Evolutionary conservation across 2,329 filamentous ascomycete species (phyloP).

Genomic region (Xylariaceae sp.): DNA sequence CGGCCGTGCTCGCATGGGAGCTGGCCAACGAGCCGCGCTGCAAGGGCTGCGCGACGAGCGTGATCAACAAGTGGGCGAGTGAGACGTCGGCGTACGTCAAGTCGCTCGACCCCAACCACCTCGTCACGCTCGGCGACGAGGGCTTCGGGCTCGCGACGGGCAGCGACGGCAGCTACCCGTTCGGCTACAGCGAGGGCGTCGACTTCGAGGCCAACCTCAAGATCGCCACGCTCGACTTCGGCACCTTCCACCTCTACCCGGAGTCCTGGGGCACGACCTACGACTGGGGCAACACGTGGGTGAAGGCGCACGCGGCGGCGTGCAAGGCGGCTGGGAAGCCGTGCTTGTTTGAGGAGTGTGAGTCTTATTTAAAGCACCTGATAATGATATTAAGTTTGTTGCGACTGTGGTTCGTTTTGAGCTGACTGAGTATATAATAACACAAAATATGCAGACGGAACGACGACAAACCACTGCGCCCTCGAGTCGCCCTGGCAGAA

Average conservation of each 20-base stretch:
- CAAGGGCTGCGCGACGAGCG: constrained; percentile 47
- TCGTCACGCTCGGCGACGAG: constrained; percentile 60
- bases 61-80: constrained; percentile 55
- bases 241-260: constrained; percentile 36
- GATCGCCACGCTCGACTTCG: constrained; percentile 26
- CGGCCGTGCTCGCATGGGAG: constrained; percentile 50
- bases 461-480: constrained; percentile 24
- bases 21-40: constrained; percentile 54
- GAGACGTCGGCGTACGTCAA: constrained; percentile 58
- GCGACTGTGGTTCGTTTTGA: background rate
- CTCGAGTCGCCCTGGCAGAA: constrained; percentile 29
- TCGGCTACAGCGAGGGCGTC: constrained; percentile 44
- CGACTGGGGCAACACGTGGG: constrained; percentile 34
- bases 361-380: too few species aligned
- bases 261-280: constrained; percentile 31
- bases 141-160: constrained; percentile 34
- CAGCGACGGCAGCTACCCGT: constrained; percentile 48
- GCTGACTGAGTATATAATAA: too few species aligned
- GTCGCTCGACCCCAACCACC: constrained; percentile 54
- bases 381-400: too few species aligned
- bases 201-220: constrained; percentile 41
- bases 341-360: constrained; percentile 38
- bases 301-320: constrained; percentile 33
- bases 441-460: too few species aligned
- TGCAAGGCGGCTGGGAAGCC: constrained; percentile 36